Conservation (phyloP, 139 green algal genomes). For the Chlamydomonas asymmetrica region DNA sequence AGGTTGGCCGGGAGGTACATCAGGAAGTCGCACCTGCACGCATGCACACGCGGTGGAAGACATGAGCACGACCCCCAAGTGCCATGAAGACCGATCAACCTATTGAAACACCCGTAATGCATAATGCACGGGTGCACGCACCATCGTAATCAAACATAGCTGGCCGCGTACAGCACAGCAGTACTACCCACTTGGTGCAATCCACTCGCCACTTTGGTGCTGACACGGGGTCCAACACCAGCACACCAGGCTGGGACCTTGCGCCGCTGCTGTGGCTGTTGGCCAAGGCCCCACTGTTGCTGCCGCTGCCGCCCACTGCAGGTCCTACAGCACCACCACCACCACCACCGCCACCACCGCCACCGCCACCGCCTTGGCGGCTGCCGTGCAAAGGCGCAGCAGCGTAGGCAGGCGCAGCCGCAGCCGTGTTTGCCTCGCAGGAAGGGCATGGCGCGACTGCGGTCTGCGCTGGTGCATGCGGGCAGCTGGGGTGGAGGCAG, state of each 20-base stretch:
- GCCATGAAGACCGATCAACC: no score
- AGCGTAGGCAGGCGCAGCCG: no score
- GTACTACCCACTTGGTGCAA: slow-evolving; percentile 82
- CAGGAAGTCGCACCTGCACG: slow-evolving; percentile 80
- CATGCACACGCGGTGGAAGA: not conserved
- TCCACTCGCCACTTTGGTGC: slow-evolving; percentile 79
- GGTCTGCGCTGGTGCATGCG: slow-evolving; percentile 51
- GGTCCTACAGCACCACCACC: no score
- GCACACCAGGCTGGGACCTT: slow-evolving; percentile 32
- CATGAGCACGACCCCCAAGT: not conserved
- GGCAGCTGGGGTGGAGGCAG: slow-evolving; percentile 79
- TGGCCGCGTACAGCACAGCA: slow-evolving; percentile 74
- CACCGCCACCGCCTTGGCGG: no score
- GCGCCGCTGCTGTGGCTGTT: not conserved
- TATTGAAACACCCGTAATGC: no score
- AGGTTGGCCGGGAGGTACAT: slow-evolving; percentile 78
- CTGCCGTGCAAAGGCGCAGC: no score
- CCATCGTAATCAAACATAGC: not conserved
- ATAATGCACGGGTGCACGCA: no score
- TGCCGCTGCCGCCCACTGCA: not conserved
- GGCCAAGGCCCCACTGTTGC: not conserved
- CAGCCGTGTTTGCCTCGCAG: slow-evolving; percentile 34
- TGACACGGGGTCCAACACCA: slow-evolving; percentile 84
- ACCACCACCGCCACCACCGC: no score
- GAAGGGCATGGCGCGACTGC: slow-evolving; percentile 60